phyloP scores from a whole-genome alignment of 1,284 basidiomycete genomes.

The Veloporphyrellus conicus region DNA sequence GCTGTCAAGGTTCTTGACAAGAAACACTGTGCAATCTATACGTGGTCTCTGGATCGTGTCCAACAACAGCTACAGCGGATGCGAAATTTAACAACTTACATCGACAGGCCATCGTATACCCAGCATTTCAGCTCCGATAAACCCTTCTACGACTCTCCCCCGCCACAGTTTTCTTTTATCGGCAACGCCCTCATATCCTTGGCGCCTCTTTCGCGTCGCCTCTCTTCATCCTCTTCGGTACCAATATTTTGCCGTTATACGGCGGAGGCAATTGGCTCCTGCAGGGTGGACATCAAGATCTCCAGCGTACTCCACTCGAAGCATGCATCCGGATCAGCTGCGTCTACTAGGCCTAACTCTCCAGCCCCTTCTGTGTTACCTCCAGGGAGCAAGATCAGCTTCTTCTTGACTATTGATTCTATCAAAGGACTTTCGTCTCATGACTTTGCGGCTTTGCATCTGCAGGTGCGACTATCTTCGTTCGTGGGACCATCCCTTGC shows the following conservation, averaged over 20 bases:
- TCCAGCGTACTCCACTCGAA: conserved; percentile 64
- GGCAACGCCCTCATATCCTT: conserved; percentile 84
- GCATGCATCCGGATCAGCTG: conserved; percentile 55
- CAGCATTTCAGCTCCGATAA: conserved; percentile 91
- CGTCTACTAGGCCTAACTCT: conserved; percentile 66
- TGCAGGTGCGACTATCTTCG: conserved; percentile 79
- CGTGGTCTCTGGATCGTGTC: conserved; percentile 88
- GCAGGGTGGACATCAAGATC: conserved; percentile 78
- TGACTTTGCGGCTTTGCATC: conserved; percentile 79
- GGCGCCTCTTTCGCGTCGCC: conserved; percentile 70
- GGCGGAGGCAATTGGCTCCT: conserved; percentile 89
- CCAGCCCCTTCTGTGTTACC: conserved; percentile 61
- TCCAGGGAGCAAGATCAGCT: conserved; percentile 73
- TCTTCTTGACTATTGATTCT: conserved; percentile 78
- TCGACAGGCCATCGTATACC: conserved; percentile 88
- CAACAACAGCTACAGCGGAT: conserved; percentile 88
- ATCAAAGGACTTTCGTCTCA: conserved; percentile 84
- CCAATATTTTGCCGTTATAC: conserved; percentile 92
- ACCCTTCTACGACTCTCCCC: conserved; percentile 84
- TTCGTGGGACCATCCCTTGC: conserved; percentile 67
- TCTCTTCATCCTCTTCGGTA: conserved; percentile 70
- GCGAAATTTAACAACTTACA: conserved; percentile 90
- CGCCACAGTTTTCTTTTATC: conserved; percentile 87
- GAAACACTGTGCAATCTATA: conserved; percentile 78
- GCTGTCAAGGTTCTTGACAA: conserved; percentile 90